Base-by-base conservation (phyloP, 768 basidiomycete species). In the Tulasnella sp. region DNA sequence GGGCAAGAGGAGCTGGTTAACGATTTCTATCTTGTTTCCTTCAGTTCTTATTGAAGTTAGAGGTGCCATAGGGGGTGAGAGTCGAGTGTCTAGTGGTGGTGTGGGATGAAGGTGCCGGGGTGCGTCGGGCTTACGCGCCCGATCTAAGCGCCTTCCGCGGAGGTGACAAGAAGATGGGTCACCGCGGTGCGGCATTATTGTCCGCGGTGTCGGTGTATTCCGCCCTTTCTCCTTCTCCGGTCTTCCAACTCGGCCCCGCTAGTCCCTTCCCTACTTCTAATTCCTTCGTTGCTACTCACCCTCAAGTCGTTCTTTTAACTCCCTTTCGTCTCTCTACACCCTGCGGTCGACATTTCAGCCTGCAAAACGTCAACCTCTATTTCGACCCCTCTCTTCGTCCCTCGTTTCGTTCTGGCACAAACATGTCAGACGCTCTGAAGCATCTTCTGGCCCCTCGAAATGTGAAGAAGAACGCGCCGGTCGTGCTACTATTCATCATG, bases 1-100 rank as follows among this genome's bases (percentile, higher is more conserved):
- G 0, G 95, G 96, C 10, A 97, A 86, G 5, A 96, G 84, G 6
- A 97, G 89, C 86, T 98, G 96, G 85, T 98, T 92, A 75, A 98
- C 88, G 80, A 98, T 97, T 84, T 95, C 91, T 78, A 98, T 89
- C 79, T 86, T 85, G 81, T 87, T 86, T 11, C 86, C 86, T 46
- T 86, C 84, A 0, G 83, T 85, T 35, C 84, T 84, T 80, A 89
- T 88, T 11, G 88, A 88, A 11, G 83, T 82, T 73, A 86, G 81
- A 15, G 80, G 73, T 10, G 51, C 76, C 72, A 74, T 79, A 9
- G 26, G n/a, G 32, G 44, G 44, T 74, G 51, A 44, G 16, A 75
- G 51, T 48, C 44, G 5, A 6, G 16, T 3, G 42, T n/a, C 20
- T 46, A 18, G 37, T 40, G 71, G 44, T 48, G 44, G n/a, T n/a